Evolutionary conservation across 768 basidiomycete genomes (phyloP).

Genomic region (Mycena maculata): DNA sequence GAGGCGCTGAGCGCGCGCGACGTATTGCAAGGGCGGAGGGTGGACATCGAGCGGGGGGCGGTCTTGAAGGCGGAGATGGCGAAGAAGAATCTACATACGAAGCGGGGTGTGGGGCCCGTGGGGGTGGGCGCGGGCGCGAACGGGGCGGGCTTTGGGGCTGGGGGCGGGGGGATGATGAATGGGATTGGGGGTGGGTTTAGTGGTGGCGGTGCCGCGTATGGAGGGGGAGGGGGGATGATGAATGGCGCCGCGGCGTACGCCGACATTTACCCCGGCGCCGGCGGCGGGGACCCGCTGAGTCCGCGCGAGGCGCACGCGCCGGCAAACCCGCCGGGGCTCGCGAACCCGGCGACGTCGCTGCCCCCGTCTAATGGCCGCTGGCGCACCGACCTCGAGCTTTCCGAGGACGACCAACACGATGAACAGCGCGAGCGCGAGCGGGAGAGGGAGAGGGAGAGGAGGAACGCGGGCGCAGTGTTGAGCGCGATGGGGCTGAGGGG

Average conservation of each 20-base stretch:
- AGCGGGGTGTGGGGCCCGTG: conserved; percentile 85
- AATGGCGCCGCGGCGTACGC: background rate
- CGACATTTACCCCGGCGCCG: too few relatives aligned
- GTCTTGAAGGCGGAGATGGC: conserved; percentile 99
- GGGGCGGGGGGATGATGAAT: conserved; percentile 19
- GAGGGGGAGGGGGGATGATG: conserved; percentile 28
- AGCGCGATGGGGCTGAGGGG: conserved; percentile 27
- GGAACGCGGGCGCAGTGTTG: background rate
- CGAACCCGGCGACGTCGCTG: too few relatives aligned
- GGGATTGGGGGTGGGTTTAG: conserved; percentile 21
- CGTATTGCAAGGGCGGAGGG: conserved; percentile 86
- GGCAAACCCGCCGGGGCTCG: too few relatives aligned
- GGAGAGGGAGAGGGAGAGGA: too few relatives aligned
- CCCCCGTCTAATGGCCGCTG: too few relatives aligned
- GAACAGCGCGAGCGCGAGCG: background rate
- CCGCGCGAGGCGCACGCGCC: conserved; percentile 56
- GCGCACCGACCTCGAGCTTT: too few relatives aligned
- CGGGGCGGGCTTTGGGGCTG: conserved; percentile 27
- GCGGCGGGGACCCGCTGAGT: conserved; percentile 49
- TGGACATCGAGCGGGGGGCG: conserved; percentile 93
- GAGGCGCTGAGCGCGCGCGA: conserved; percentile 92
- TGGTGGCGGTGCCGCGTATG: too few relatives aligned
- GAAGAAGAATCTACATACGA: conserved; percentile 99
- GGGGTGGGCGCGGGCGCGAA: conserved; percentile 43
- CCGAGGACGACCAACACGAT: too few relatives aligned